Evolutionary conservation across 345 rosid species (phyloP).

Genomic region (Euphorbia lathyris): DNA sequence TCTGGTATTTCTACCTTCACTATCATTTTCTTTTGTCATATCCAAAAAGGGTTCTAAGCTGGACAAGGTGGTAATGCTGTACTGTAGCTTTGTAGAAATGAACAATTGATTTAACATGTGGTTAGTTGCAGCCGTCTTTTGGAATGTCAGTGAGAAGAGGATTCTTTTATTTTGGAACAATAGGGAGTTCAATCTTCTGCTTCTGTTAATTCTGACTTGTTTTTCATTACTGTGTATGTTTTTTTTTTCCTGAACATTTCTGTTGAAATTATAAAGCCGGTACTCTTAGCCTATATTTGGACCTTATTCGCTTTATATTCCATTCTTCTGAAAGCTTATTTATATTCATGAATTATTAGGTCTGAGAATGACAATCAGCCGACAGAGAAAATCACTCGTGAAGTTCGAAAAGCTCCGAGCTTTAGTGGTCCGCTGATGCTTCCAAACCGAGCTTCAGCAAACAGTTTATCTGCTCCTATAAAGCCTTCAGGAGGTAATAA

Average conservation of each 20-base stretch:
- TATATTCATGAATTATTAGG: constrained; percentile 39
- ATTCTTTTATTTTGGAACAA: neutral
- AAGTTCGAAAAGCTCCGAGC: constrained; percentile 71
- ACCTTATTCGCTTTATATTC: constrained; percentile 6
- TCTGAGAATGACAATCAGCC: constrained; percentile 56
- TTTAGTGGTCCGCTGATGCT: constrained; percentile 97
- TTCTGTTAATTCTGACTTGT: neutral
- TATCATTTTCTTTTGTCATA: neutral
- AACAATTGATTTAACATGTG: neutral
- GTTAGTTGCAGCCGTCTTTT: neutral
- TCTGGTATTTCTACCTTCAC: neutral
- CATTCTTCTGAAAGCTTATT: constrained; percentile 8
- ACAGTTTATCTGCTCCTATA: constrained; percentile 96
- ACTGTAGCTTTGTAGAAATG: neutral
- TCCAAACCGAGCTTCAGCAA: constrained; percentile 93
- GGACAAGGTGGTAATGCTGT: neutral
- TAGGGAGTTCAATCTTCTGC: neutral
- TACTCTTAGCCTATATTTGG: neutral
- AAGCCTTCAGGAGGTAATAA: constrained; percentile 85
- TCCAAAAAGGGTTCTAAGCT: neutral
- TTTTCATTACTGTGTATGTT: neutral
- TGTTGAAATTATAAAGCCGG: neutral
- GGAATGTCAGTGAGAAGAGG: neutral
- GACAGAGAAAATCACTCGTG: constrained; percentile 42
- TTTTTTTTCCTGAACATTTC: neutral